Evolutionary conservation across 176 grass and related monocot genomes (phyloP).

Genomic region (Oryza australiensis): DNA sequence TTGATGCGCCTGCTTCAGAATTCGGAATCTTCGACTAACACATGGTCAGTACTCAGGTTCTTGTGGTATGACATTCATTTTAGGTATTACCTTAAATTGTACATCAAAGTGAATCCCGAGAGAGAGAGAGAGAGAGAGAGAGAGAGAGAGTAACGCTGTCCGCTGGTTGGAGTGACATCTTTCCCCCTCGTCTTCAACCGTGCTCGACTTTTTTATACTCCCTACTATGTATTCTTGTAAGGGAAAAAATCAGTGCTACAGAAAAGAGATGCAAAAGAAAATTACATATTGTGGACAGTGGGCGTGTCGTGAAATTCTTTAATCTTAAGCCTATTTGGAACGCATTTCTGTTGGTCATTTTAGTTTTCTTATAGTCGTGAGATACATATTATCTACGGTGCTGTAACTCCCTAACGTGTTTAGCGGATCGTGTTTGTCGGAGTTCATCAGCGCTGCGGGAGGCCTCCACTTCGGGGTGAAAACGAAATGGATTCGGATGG

Average conservation of each 20-base stretch:
- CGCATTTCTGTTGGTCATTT: no score
- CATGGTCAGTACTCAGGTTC: conserved; percentile 30
- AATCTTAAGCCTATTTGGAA: background rate
- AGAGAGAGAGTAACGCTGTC: conserved; percentile 32
- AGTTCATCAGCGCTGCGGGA: no score
- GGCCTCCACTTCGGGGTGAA: no score
- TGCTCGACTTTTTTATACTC: conserved; percentile 26
- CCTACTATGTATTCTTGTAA: conserved; percentile 48
- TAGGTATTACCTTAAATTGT: conserved; percentile 44
- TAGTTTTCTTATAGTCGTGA: no score
- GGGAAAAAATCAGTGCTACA: conserved; percentile 44
- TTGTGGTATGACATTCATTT: conserved; percentile 47
- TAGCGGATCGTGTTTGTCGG: no score
- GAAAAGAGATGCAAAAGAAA: conserved; percentile 34
- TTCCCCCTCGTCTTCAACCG: conserved; percentile 25
- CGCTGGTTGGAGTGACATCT: conserved; percentile 37
- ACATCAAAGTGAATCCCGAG: conserved; percentile 48
- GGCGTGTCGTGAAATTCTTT: background rate
- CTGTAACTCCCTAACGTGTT: no score
- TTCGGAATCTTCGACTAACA: conserved; percentile 46
- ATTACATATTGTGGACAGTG: background rate
- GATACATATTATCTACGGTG: no score
- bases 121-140: conserved; percentile 35
- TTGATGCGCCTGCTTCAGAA: conserved; percentile 39
- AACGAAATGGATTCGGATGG: no score